These are phyloP conservation scores for Picochlorum sp. DNA, from an alignment of 139 green algal genomes.

Conservation along the genomic window DNA sequence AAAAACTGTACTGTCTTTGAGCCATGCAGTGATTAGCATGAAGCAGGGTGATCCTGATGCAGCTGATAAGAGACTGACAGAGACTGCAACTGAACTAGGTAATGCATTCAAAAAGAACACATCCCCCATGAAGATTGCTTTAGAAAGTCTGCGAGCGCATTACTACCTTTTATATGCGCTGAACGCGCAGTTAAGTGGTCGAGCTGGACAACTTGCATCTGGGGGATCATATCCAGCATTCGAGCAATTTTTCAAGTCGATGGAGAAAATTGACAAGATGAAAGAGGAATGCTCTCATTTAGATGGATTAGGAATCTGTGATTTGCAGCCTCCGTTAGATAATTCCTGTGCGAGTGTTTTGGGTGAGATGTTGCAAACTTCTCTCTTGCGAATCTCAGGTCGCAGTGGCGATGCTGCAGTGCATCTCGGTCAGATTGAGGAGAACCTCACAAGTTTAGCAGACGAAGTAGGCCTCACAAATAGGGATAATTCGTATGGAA, in stretches of 20 bases:
- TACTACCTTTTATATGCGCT: constrained; percentile 11
- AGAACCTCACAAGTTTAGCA: neutral
- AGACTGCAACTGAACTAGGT: neutral
- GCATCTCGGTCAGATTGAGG: constrained; percentile 6
- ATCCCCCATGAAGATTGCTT: neutral
- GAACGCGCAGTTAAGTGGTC: neutral
- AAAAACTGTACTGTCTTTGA: constrained; percentile 4
- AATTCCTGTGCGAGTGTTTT: neutral
- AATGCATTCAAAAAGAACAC: constrained; percentile 3
- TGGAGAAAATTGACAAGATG: constrained; percentile 5
- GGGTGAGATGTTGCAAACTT: constrained; percentile 16
- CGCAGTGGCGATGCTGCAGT: constrained; percentile 1
- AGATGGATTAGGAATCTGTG: neutral
- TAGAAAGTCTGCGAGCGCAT: neutral
- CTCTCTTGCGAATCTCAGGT: constrained; percentile 15
- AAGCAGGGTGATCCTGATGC: neutral
- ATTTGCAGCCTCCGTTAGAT: neutral
- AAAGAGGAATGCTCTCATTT: neutral
- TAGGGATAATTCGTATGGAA: too few relatives aligned
- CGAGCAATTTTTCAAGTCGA: neutral
- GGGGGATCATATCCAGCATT: neutral
- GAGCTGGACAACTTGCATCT: constrained; percentile 6
- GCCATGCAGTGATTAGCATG: constrained; percentile 5
- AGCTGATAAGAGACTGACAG: constrained; percentile 3
- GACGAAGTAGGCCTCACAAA: too few relatives aligned